These are phyloP conservation scores for Geoglossum glabrum DNA, from an alignment of 495 filamentous ascomycete genomes.

Conservation along the genomic window DNA sequence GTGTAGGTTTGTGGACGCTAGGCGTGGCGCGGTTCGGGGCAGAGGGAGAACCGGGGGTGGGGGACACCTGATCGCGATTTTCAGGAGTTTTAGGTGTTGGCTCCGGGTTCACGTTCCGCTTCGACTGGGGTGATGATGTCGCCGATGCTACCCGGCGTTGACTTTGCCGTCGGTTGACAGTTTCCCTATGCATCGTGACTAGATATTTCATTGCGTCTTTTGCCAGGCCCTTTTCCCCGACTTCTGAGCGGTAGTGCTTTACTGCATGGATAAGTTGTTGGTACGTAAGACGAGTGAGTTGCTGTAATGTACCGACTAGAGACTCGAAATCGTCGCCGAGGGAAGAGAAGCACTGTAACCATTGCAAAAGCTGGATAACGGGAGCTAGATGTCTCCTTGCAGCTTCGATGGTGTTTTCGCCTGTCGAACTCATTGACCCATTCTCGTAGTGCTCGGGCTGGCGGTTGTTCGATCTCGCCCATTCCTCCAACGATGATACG, in stretches of 20 bases:
- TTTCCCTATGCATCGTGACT: constrained; percentile 54
- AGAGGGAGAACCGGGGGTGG: not conserved
- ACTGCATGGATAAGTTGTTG: constrained; percentile 84
- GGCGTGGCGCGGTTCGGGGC: not conserved
- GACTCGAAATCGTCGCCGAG: constrained; percentile 83
- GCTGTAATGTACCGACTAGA: constrained; percentile 64
- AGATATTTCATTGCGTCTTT: constrained; percentile 79
- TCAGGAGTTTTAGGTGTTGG: constrained; percentile 22
- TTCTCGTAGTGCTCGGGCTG: constrained; percentile 92
- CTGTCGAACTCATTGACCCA: constrained; percentile 67
- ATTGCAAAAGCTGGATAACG: constrained; percentile 86
- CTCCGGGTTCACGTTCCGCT: not conserved
- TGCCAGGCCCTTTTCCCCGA: constrained; percentile 78
- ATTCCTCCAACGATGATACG: constrained; percentile 84
- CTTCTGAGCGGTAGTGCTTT: constrained; percentile 83
- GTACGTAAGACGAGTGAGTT: constrained; percentile 64
- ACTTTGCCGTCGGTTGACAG: constrained; percentile 31
- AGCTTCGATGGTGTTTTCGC: constrained; percentile 68
- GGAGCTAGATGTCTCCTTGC: constrained; percentile 70
- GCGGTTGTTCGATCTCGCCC: constrained; percentile 82
- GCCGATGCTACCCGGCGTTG: constrained; percentile 19
- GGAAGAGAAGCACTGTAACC: constrained; percentile 94
- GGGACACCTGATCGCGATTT: constrained; percentile 5
- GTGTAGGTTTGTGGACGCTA: constrained; percentile 6
- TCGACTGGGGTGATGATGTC: constrained; percentile 9